Percentiles rank a stretch among this genome's conserved stretches.
These are phyloP conservation scores for Hyaloscypha variabilis DNA, from an alignment of 495 filamentous ascomycete species.

Conservation along the genomic window DNA sequence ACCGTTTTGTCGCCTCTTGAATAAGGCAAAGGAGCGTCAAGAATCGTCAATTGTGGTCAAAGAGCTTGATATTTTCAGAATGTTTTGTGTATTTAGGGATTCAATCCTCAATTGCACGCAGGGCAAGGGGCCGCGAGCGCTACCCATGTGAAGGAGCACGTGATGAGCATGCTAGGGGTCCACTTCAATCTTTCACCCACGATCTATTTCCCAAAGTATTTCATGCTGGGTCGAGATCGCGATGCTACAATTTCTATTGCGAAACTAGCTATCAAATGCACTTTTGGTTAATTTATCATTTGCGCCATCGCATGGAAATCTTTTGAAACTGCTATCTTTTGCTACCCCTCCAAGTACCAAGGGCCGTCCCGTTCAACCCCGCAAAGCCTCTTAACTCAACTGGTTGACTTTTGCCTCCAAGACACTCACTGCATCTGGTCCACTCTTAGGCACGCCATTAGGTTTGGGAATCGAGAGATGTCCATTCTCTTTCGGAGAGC, in stretches of 20 bases:
- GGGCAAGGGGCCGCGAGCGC: not conserved
- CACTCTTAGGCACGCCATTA: slow-evolving; percentile 33
- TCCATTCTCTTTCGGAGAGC: slow-evolving; percentile 11
- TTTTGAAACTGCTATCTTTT: slow-evolving; percentile 21
- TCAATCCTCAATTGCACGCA: not conserved
- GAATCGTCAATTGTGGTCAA: slow-evolving; percentile 21
- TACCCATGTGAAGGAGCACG: slow-evolving; percentile 11
- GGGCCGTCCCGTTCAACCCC: slow-evolving; percentile 21
- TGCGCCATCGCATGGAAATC: slow-evolving; percentile 2
- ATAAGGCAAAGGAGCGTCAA: slow-evolving; percentile 28
- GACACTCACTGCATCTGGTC: slow-evolving; percentile 39
- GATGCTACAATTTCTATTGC: not conserved
- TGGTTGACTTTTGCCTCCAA: slow-evolving; percentile 51
- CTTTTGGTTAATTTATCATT: slow-evolving; percentile 12
- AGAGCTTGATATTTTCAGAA: slow-evolving; percentile 1
- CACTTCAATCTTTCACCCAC: not conserved
- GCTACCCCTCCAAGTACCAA: slow-evolving; percentile 23
- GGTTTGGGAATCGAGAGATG: slow-evolving; percentile 31
- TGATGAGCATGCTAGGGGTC: not conserved
- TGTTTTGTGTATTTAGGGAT: slow-evolving; percentile 5
- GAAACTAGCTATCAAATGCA: slow-evolving; percentile 4
- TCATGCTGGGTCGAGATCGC: not conserved
- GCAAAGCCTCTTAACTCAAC: slow-evolving; percentile 16
- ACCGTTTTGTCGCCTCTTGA: slow-evolving; percentile 18
- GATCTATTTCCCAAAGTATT: not conserved